Evolutionary conservation across 2,329 filamentous ascomycete genomes (phyloP).

Genomic region (Stylonectria norvegica): DNA sequence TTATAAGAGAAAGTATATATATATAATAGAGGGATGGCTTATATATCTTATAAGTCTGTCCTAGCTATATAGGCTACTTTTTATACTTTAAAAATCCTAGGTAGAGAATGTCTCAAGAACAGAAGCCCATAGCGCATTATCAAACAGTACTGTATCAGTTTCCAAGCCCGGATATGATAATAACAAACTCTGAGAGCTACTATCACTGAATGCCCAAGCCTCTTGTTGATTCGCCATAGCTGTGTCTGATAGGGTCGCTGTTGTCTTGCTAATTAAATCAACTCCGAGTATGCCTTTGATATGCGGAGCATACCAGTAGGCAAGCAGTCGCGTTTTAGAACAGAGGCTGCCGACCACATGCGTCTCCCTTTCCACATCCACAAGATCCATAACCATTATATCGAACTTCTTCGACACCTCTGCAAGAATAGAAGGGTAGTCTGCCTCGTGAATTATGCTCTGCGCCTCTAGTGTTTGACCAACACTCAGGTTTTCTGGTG

Average conservation of each 20-base stretch:
- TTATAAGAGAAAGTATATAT: not conserved
- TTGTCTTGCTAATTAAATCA: not conserved
- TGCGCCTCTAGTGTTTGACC: slow-evolving; percentile 4
- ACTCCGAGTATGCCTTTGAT: slow-evolving; percentile 2
- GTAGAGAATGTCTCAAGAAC: not conserved
- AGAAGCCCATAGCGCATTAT: not conserved
- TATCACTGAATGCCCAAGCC: not conserved
- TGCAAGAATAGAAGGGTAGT: slow-evolving; percentile 2
- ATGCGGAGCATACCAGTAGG: slow-evolving; percentile 2
- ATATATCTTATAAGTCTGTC: not conserved
- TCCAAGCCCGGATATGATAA: not conserved
- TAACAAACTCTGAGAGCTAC: not conserved
- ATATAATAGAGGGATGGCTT: not conserved
- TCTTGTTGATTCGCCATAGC: not conserved
- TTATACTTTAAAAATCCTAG: too few species aligned
- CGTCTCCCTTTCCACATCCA: not conserved
- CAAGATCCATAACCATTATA: slow-evolving; percentile 2
- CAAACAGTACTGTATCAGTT: not conserved
- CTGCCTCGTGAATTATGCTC: slow-evolving; percentile 6
- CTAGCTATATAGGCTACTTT: not conserved
- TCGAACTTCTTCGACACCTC: slow-evolving; percentile 6
- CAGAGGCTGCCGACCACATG: slow-evolving; percentile 4
- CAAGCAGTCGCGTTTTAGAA: slow-evolving; percentile 3
- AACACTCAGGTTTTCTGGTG: not conserved
- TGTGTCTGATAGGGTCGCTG: not conserved